Conservation (phyloP, 192 early-diverging fungal species). For the Chytriomyces sp. region DNA sequence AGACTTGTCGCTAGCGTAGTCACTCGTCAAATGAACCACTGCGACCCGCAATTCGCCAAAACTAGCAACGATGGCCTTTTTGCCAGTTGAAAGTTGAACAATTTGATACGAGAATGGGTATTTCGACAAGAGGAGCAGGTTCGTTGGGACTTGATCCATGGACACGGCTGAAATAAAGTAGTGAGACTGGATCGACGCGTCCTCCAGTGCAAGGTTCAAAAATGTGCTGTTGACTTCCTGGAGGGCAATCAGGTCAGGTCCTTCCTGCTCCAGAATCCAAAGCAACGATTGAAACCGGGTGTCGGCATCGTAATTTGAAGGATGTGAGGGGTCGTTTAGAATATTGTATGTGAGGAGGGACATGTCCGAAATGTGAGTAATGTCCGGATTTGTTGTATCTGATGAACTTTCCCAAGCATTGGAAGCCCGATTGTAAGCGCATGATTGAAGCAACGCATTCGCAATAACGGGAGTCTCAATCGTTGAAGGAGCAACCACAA, state of each 20-base stretch:
- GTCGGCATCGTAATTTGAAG: neutral
- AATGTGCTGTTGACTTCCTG: slow-evolving; percentile 11
- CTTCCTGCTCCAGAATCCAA: no score
- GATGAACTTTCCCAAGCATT: neutral
- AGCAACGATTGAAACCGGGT: neutral
- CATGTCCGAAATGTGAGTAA: neutral
- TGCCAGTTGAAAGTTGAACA: neutral
- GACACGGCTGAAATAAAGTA: neutral
- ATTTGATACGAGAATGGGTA: neutral
- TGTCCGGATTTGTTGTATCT: neutral
- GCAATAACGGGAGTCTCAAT: neutral
- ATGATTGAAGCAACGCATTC: neutral
- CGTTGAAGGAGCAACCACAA: neutral
- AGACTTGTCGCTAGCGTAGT: slow-evolving; percentile 19
- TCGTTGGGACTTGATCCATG: no score
- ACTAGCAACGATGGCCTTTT: neutral
- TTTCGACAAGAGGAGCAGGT: neutral
- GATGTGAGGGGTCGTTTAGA: slow-evolving; percentile 4
- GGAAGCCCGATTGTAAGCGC: slow-evolving; percentile 12
- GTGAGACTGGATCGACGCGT: neutral
- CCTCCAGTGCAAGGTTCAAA: neutral
- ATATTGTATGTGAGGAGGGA: slow-evolving; percentile 24
- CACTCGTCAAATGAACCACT: slow-evolving; percentile 26
- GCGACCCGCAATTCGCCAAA: neutral
- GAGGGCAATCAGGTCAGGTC: slow-evolving; percentile 20